Conservation (phyloP, 2,329 filamentous ascomycete species). For the Blastomyces percursus region DNA sequence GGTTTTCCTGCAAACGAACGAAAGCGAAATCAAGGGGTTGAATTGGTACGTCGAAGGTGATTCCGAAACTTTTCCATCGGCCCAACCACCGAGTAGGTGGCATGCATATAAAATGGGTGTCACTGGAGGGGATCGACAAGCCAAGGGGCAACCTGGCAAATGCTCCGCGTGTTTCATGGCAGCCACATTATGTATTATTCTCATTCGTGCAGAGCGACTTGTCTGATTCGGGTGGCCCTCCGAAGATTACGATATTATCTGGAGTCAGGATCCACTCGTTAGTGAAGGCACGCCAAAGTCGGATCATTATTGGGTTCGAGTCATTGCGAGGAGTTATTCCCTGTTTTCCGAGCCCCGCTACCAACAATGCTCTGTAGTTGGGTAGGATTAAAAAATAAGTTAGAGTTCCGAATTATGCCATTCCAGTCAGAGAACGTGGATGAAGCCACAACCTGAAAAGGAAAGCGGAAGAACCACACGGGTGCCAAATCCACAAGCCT, state of each 20-base stretch:
- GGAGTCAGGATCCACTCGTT: background rate
- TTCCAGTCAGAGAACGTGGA: background rate
- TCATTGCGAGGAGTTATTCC: background rate
- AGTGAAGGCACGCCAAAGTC: background rate
- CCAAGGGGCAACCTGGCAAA: background rate
- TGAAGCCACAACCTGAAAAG: background rate
- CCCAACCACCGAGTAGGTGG: background rate
- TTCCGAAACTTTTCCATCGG: background rate
- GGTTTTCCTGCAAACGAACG: background rate
- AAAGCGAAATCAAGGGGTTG: background rate
- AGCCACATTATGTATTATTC: background rate
- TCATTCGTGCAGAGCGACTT: background rate
- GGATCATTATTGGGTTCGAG: background rate
- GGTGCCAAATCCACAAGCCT: background rate
- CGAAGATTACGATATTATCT: background rate
- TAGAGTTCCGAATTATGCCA: background rate
- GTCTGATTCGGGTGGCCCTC: slow-evolving; percentile 3
- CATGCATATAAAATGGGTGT: slow-evolving; percentile 1
- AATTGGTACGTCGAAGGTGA: background rate
- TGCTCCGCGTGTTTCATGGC: slow-evolving; percentile 4
- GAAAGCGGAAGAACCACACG: background rate
- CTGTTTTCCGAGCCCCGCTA: background rate
- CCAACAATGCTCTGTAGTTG: background rate
- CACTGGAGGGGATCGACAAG: slow-evolving; percentile 4
- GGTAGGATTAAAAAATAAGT: background rate